phyloP scores from a whole-genome alignment of 2,329 filamentous ascomycete genomes.

The Onygenales sp. region DNA sequence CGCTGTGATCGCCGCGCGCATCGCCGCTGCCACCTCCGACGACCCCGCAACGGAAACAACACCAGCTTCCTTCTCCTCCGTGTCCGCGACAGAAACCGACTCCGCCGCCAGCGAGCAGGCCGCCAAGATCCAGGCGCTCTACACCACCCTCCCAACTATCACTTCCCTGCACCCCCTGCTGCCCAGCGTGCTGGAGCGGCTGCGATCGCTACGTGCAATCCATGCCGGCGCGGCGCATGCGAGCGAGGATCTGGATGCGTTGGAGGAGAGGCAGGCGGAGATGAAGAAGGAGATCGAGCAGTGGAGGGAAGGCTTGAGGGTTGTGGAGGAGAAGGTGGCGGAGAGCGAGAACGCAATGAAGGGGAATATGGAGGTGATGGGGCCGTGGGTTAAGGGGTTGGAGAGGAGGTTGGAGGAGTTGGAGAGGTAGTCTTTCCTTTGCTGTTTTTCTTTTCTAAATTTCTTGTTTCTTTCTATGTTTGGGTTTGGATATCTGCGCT shows the following conservation, averaged over 20 bases:
- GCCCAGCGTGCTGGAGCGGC: constrained; percentile 72
- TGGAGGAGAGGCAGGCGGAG: constrained; percentile 72
- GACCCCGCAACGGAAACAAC: constrained; percentile 25
- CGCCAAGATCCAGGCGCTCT: constrained; percentile 83
- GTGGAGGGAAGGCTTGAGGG: constrained; percentile 73
- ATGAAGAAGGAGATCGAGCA: constrained; percentile 75
- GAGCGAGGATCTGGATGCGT: constrained; percentile 61
- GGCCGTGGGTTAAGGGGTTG: constrained; percentile 79
- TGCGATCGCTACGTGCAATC: constrained; percentile 73
- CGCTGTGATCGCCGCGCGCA: constrained; percentile 30
- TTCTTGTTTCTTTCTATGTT: neutral
- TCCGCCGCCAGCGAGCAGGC: constrained; percentile 54
- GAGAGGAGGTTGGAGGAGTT: constrained; percentile 64
- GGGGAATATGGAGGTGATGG: constrained; percentile 74
- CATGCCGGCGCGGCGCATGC: constrained; percentile 82
- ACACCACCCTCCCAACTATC: constrained; percentile 79
- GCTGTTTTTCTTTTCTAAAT: neutral
- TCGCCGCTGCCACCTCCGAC: constrained; percentile 24
- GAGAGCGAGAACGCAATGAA: constrained; percentile 62
- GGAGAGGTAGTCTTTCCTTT: constrained; percentile 22
- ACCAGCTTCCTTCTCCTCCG: constrained; percentile 19
- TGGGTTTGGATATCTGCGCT: neutral
- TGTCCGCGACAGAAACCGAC: constrained; percentile 40
- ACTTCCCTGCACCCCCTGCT: constrained; percentile 77
- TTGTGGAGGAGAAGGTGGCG: constrained; percentile 65